Conservation (phyloP, 2,329 filamentous ascomycete genomes). For the Hymenoscyphus fraxineus region DNA sequence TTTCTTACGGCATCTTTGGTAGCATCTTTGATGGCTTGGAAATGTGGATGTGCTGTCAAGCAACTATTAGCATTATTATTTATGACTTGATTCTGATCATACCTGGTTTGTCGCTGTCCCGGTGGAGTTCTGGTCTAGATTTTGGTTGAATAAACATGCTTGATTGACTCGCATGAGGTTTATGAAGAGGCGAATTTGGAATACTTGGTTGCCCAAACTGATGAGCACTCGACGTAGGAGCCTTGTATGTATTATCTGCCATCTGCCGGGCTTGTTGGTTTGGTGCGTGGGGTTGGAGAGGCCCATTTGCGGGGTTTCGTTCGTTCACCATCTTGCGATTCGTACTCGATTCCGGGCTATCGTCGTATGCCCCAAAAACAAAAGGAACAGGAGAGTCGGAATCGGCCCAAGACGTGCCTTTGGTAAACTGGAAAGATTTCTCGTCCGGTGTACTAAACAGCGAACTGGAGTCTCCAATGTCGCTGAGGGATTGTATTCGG, state of each 20-base stretch:
- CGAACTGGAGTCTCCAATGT: constrained; percentile 34
- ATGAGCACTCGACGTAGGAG: constrained; percentile 18
- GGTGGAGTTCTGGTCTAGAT: constrained; percentile 32
- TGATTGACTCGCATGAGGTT: constrained; percentile 24
- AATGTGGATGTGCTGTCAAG: constrained; percentile 28
- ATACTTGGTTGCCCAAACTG: constrained; percentile 33
- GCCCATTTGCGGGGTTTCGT: constrained; percentile 32
- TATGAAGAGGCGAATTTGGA: constrained; percentile 32
- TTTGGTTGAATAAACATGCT: constrained; percentile 34
- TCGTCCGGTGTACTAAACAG: constrained; percentile 21
- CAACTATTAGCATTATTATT: constrained; percentile 1
- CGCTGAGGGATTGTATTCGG: constrained; percentile 19
- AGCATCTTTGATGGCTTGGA: constrained; percentile 31
- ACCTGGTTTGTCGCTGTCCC: constrained; percentile 26
- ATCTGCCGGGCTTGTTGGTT: constrained; percentile 25
- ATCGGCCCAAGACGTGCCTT: constrained; percentile 1
- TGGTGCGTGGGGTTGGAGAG: constrained; percentile 21
- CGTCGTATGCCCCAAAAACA: constrained; percentile 21
- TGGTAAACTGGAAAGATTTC: not conserved
- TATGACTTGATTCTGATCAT: constrained; percentile 11
- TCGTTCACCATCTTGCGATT: constrained; percentile 34
- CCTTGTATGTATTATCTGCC: constrained; percentile 11
- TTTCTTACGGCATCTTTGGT: constrained; percentile 16
- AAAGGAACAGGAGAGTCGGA: constrained; percentile 23
- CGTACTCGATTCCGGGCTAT: not conserved